Evolutionary conservation across 768 basidiomycete species (phyloP).

Genomic region (Pleurotus ostreatus): DNA sequence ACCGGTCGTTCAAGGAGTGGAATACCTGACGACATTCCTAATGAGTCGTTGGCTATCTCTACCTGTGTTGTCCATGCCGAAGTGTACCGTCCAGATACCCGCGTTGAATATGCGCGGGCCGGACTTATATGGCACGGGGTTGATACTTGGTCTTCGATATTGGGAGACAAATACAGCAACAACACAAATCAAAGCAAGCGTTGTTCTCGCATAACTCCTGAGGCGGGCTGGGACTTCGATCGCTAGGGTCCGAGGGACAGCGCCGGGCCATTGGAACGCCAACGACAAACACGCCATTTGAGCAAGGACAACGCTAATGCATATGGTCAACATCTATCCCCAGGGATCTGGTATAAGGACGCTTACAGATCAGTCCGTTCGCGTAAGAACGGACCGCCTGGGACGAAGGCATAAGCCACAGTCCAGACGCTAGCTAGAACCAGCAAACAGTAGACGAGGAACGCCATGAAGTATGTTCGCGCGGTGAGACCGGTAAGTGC

Average conservation of each 20-base stretch:
- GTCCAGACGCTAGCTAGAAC: constrained; percentile 75
- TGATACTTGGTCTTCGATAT: constrained; percentile 44
- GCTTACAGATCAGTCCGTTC: constrained; percentile 75
- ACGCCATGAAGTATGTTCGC: constrained; percentile 50
- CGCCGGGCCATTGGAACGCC: constrained; percentile 38
- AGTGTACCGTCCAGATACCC: constrained; percentile 92
- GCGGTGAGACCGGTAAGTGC: constrained; percentile 37
- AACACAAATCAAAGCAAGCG: constrained; percentile 37
- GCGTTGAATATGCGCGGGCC: constrained; percentile 69
- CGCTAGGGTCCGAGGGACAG: constrained; percentile 9
- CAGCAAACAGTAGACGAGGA: constrained; percentile 59
- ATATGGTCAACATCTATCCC: neutral
- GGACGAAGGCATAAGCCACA: constrained; percentile 89
- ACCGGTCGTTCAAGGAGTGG: neutral
- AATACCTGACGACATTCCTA: constrained; percentile 43
- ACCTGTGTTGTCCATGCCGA: constrained; percentile 74
- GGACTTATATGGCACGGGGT: constrained; percentile 56
- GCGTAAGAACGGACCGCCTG: constrained; percentile 68
- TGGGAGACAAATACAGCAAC: constrained; percentile 50
- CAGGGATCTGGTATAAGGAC: neutral
- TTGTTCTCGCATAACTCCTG: constrained; percentile 24
- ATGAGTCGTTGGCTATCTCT: constrained; percentile 70
- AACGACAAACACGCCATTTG: constrained; percentile 50
- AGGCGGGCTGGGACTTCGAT: constrained; percentile 16
- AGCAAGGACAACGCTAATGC: constrained; percentile 44